phyloP scores from a whole-genome alignment of 139 green algal genomes.

The Coelastrella sp. region DNA sequence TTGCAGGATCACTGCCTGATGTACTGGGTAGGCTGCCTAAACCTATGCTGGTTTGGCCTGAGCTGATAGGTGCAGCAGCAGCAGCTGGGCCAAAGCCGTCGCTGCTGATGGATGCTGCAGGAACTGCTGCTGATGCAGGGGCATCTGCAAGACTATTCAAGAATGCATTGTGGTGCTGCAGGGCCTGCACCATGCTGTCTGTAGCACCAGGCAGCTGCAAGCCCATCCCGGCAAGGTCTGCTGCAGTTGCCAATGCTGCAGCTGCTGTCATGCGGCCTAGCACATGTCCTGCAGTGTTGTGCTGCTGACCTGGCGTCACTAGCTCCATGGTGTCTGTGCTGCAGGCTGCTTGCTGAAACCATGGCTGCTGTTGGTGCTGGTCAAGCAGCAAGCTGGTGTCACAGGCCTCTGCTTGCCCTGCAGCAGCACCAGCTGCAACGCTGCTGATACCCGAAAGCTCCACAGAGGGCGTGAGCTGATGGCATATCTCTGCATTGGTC shows the following conservation, averaged over 20 bases:
- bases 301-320: no score
- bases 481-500: background rate
- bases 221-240: no score
- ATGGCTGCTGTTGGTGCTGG: background rate
- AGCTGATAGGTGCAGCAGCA: background rate
- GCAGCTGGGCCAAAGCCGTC: constrained; percentile 7
- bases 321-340: no score
- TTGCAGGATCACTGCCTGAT: background rate
- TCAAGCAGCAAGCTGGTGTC: background rate
- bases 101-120: background rate
- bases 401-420: background rate
- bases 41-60: no score
- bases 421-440: background rate
- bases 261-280: no score
- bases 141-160: background rate
- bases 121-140: background rate
- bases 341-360: background rate
- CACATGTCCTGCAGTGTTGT: no score
- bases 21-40: no score
- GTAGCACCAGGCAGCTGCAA: no score
- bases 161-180: background rate
- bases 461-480: background rate
- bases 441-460: background rate
- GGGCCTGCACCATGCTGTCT: background rate
- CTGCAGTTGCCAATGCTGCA: no score